These are phyloP conservation scores for Exobasidium rhododendri DNA, from an alignment of 1,284 basidiomycete species.

Conservation along the genomic window DNA sequence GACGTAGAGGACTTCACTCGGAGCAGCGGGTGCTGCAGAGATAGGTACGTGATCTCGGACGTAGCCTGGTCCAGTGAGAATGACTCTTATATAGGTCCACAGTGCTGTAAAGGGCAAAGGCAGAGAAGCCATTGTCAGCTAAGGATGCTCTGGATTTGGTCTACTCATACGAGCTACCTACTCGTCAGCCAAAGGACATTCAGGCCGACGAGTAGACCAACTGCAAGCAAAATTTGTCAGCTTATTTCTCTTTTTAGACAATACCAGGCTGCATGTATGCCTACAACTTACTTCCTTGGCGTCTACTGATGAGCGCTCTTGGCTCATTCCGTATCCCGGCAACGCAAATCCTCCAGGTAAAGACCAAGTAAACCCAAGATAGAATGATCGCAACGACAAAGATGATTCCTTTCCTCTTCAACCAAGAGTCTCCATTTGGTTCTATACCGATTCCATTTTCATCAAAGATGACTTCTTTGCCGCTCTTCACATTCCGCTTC, in stretches of 20 bases:
- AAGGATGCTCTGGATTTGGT: too few relatives aligned
- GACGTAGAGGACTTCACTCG: background rate
- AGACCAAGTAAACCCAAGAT: conserved; percentile 42
- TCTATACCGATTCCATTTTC: conserved; percentile 10
- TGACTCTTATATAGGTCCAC: conserved; percentile 42
- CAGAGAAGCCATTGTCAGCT: too few relatives aligned
- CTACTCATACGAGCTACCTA: conserved; percentile 7
- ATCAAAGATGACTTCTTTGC: background rate
- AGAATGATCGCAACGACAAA: conserved; percentile 38
- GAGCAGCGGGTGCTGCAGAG: conserved; percentile 16
- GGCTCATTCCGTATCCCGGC: conserved; percentile 29
- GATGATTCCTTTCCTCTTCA: conserved; percentile 31
- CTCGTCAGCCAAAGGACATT: conserved; percentile 38
- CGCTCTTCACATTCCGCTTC: background rate
- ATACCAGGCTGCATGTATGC: too few relatives aligned
- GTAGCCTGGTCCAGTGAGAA: conserved; percentile 39
- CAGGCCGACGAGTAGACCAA: conserved; percentile 41
- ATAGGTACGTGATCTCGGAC: conserved; percentile 38
- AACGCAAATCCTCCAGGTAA: conserved; percentile 38
- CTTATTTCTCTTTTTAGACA: too few relatives aligned
- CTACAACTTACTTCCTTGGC: background rate
- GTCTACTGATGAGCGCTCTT: background rate
- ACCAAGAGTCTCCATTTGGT: conserved; percentile 24
- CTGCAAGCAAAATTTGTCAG: too few relatives aligned
- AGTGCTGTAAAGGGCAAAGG: conserved; percentile 15